Evolutionary conservation across 2,329 filamentous ascomycete species (phyloP).

Genomic region (Scytalidium sp.): DNA sequence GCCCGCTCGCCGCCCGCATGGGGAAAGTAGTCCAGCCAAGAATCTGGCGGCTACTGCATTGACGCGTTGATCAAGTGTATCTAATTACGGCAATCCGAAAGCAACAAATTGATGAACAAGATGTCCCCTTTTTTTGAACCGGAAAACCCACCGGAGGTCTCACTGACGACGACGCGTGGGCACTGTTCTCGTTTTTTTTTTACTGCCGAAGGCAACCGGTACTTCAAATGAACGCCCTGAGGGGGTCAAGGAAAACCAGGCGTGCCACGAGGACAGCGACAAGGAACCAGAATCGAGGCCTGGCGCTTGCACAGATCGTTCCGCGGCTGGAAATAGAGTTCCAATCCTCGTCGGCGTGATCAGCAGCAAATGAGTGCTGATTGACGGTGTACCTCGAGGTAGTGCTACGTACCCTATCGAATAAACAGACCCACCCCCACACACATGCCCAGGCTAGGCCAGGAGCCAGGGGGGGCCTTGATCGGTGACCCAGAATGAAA

Average conservation of each 20-base stretch:
- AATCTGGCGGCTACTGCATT: background rate
- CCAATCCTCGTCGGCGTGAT: too few relatives aligned
- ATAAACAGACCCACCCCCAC: background rate
- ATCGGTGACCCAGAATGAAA: background rate
- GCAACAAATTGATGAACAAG: too few relatives aligned
- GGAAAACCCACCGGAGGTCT: background rate
- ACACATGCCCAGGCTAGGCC: background rate
- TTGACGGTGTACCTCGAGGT: too few relatives aligned
- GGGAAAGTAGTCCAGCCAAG: background rate
- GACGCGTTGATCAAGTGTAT: too few relatives aligned
- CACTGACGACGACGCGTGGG: too few relatives aligned
- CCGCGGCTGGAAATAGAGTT: background rate
- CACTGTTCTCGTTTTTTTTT: too few relatives aligned
- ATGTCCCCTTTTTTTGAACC: too few relatives aligned
- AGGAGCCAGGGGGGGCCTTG: background rate
- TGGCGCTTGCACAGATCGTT: background rate
- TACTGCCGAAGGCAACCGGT: slow-evolving; percentile 5
- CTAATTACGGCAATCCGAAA: too few relatives aligned
- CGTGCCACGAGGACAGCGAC: background rate
- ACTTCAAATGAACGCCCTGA: slow-evolving; percentile 4
- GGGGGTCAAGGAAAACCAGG: background rate
- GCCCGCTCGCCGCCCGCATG: background rate
- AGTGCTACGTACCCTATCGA: too few relatives aligned
- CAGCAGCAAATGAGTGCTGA: too few relatives aligned
- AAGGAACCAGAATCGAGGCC: too few relatives aligned